A percentile compares a stretch with the other conserved stretches of the same genome.
Evolutionary conservation across 2,329 filamentous ascomycete species (phyloP).

Genomic region (Cercospora canescens): DNA sequence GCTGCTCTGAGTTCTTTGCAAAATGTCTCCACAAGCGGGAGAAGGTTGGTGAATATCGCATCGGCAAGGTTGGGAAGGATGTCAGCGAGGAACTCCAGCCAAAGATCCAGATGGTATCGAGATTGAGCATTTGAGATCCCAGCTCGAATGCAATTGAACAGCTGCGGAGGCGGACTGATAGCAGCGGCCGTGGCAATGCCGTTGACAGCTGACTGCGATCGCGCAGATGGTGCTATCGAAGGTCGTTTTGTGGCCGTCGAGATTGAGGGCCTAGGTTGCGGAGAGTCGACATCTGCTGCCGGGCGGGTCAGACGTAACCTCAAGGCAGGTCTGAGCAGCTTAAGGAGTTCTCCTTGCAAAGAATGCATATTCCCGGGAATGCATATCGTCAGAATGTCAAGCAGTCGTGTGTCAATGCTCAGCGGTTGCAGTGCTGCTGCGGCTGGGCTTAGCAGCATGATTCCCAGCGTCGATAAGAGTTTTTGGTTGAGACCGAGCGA

Average conservation of each 20-base stretch:
- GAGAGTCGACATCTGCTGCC: not conserved
- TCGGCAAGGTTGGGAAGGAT: conserved; percentile 81
- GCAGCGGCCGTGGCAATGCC: not conserved
- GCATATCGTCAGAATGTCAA: conserved; percentile 25
- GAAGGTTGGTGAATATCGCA: conserved; percentile 83
- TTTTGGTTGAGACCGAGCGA: conserved; percentile 18
- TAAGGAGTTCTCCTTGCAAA: conserved; percentile 61
- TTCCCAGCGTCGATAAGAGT: conserved; percentile 25
- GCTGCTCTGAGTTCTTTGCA: conserved; percentile 73
- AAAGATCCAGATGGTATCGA: conserved; percentile 80
- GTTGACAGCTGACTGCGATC: conserved; percentile 6
- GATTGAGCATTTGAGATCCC: conserved; percentile 76
- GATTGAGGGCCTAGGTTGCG: not conserved
- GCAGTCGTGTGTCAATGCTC: conserved; percentile 29
- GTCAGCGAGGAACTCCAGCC: conserved; percentile 82
- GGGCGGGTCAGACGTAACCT: conserved; percentile 51
- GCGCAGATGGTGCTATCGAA: not conserved
- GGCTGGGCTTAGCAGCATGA: conserved; percentile 23
- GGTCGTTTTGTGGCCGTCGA: conserved; percentile 2
- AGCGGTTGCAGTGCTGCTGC: conserved; percentile 22
- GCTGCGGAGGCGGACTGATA: conserved; percentile 58
- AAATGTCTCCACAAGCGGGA: conserved; percentile 87
- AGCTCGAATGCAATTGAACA: conserved; percentile 82
- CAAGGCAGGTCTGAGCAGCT: conserved; percentile 73
- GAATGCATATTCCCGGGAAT: conserved; percentile 22